These are phyloP conservation scores for Fusarium keratoplasticum DNA, from an alignment of 2,329 filamentous ascomycete species.

Conservation along the genomic window DNA sequence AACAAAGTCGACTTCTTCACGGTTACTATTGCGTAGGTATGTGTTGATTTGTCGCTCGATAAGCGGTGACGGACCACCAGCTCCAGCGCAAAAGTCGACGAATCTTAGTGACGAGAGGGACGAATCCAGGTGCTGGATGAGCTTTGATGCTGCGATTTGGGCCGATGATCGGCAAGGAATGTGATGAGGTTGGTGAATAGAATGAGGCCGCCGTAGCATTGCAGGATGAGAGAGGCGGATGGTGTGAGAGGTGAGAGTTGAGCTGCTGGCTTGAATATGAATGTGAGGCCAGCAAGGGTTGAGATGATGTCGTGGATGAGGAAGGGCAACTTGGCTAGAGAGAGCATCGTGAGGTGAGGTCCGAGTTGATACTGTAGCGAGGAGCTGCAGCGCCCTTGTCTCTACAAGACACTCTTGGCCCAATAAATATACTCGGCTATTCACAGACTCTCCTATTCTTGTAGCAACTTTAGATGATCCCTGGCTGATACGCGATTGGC, in stretches of 20 bases:
- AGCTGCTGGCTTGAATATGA: slow-evolving; percentile 53
- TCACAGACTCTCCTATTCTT: too few species aligned
- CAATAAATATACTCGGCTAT: neutral
- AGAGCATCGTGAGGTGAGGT: neutral
- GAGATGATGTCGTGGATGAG: slow-evolving; percentile 52
- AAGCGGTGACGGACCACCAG: neutral
- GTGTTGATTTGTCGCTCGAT: neutral
- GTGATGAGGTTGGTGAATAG: slow-evolving; percentile 56
- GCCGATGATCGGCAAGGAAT: neutral
- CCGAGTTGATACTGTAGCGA: neutral
- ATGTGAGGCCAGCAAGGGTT: slow-evolving; percentile 56
- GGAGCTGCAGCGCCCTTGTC: too few species aligned
- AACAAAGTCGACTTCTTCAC: neutral
- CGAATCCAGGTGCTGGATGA: neutral
- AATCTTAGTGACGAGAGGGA: neutral
- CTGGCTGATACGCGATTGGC: neutral
- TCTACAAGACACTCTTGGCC: neutral
- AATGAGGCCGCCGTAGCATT: slow-evolving; percentile 60
- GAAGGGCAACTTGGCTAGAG: slow-evolving; percentile 42
- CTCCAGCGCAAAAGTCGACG: neutral
- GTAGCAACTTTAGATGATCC: neutral
- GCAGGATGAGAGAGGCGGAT: slow-evolving; percentile 54
- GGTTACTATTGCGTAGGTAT: neutral
- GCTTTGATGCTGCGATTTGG: neutral
- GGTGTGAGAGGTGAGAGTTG: slow-evolving; percentile 55